Conservation (phyloP, 1,284 basidiomycete genomes). For the Trametes versicolor region DNA sequence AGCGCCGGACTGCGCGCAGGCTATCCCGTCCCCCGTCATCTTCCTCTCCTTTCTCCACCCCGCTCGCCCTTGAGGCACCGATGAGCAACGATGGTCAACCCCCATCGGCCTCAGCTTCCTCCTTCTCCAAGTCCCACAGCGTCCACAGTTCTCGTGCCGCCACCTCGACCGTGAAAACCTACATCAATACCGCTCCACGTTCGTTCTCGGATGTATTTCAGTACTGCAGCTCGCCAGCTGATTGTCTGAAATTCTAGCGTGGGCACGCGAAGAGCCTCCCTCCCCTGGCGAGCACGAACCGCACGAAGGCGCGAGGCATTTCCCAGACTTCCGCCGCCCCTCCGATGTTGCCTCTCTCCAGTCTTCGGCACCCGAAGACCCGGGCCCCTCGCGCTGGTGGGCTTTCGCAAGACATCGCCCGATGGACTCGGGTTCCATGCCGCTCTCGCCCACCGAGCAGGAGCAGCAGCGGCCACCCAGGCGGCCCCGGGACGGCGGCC, state of each 20-base stretch:
- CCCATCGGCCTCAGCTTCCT: slow-evolving; percentile 50
- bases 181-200: slow-evolving; percentile 77
- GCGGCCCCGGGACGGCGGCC: slow-evolving; percentile 35
- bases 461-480: slow-evolving; percentile 20
- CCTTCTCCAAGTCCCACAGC: slow-evolving; percentile 53
- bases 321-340: slow-evolving; percentile 50
- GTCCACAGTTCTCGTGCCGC: slow-evolving; percentile 52
- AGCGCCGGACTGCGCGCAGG: slow-evolving; percentile 29
- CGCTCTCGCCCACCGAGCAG: slow-evolving; percentile 32
- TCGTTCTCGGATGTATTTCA: slow-evolving; percentile 42
- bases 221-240: slow-evolving; percentile 23
- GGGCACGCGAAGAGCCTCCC: slow-evolving; percentile 84
- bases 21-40: slow-evolving; percentile 7
- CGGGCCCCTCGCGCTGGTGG: slow-evolving; percentile 70
- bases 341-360: slow-evolving; percentile 63
- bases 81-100: slow-evolving; percentile 37
- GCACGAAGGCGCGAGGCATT: slow-evolving; percentile 38
- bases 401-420: slow-evolving; percentile 56
- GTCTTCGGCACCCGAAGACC: slow-evolving; percentile 54
- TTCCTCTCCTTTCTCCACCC: slow-evolving; percentile 26
- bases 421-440: slow-evolving; percentile 33
- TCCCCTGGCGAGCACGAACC: slow-evolving; percentile 65
- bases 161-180: slow-evolving; percentile 56
- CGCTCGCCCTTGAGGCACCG: slow-evolving; percentile 32
- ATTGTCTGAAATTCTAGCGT: slow-evolving; percentile 57